phyloP scores from a whole-genome alignment of 2,329 filamentous ascomycete species.

The Penicillium sp. region DNA sequence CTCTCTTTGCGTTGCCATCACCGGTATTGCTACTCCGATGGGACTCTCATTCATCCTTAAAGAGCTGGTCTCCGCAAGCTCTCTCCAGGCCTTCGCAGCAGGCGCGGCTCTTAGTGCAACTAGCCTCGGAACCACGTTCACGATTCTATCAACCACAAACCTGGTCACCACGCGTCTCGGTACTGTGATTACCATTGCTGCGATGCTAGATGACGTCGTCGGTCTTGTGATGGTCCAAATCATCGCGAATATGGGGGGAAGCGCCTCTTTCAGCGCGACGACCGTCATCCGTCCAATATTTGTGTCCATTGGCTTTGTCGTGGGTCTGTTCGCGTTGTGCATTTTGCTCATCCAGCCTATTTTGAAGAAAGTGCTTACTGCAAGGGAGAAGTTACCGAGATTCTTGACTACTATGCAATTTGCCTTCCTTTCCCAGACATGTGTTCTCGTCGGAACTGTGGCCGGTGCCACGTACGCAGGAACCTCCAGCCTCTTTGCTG shows the following conservation, averaged over 20 bases:
- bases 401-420: conserved; percentile 17
- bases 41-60: conserved; percentile 62
- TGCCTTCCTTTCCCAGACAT: conserved; percentile 45
- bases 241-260: conserved; percentile 62
- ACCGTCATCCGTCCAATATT: conserved; percentile 52
- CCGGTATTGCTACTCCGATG: conserved; percentile 64
- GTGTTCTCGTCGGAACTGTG: conserved; percentile 48
- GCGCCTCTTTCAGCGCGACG: conserved; percentile 33
- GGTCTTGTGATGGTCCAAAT: conserved; percentile 75
- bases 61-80: conserved; percentile 48
- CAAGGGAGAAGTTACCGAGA: conserved; percentile 7
- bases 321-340: conserved; percentile 31
- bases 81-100: conserved; percentile 66
- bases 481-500: conserved; percentile 56
- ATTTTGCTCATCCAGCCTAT: conserved; percentile 16
- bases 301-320: conserved; percentile 44
- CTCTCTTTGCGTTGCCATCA: conserved; percentile 61
- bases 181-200: conserved; percentile 55
- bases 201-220: conserved; percentile 25
- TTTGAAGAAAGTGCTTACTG: conserved; percentile 7
- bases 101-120: conserved; percentile 73
- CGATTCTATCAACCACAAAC: conserved; percentile 60
- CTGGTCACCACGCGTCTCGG: conserved; percentile 56
- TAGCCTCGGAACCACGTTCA: conserved; percentile 68
- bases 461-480: conserved; percentile 53